phyloP scores from a whole-genome alignment of 495 filamentous ascomycete species.

The Platismatia glauca region DNA sequence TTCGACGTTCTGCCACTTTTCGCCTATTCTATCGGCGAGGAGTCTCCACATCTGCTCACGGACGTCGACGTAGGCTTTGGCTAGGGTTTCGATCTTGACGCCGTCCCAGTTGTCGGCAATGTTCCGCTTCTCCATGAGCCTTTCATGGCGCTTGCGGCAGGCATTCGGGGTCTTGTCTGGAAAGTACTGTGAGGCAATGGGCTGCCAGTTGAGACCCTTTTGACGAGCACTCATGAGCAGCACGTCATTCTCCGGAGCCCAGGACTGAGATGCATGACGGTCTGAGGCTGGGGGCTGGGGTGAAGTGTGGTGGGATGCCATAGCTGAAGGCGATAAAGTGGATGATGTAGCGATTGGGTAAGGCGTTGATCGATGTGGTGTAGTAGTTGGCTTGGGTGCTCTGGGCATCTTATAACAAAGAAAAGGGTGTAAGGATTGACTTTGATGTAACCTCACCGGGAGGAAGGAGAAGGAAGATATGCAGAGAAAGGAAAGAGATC shows the following conservation, averaged over 20 bases:
- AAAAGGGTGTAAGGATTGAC: slow-evolving; percentile 2
- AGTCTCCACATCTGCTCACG: slow-evolving; percentile 64
- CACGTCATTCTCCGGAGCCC: slow-evolving; percentile 57
- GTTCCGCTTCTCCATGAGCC: slow-evolving; percentile 57
- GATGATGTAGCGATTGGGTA: slow-evolving; percentile 9
- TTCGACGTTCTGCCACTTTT: slow-evolving; percentile 65
- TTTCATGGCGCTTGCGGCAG: slow-evolving; percentile 69
- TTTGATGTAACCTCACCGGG: slow-evolving; percentile 12
- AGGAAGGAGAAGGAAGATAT: slow-evolving; percentile 18
- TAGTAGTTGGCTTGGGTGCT: slow-evolving; percentile 4
- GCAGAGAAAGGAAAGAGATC: slow-evolving; percentile 11
- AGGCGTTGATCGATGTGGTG: slow-evolving; percentile 13
- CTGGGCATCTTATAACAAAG: slow-evolving; percentile 23
- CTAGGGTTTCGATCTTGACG: slow-evolving; percentile 54
- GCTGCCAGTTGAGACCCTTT: slow-evolving; percentile 60
- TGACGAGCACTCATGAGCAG: slow-evolving; percentile 52
- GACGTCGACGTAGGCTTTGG: slow-evolving; percentile 57
- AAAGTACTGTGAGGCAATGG: slow-evolving; percentile 60
- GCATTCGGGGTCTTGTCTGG: slow-evolving; percentile 67
- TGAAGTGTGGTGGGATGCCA: slow-evolving; percentile 11
- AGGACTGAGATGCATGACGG: slow-evolving; percentile 47
- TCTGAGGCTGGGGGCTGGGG: slow-evolving; percentile 10
- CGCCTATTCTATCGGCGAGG: slow-evolving; percentile 51
- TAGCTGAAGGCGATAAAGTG: slow-evolving; percentile 9
- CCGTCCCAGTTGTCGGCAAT: slow-evolving; percentile 55